Evolutionary conservation across 768 basidiomycete species (phyloP).

Genomic region (Mycena metata): DNA sequence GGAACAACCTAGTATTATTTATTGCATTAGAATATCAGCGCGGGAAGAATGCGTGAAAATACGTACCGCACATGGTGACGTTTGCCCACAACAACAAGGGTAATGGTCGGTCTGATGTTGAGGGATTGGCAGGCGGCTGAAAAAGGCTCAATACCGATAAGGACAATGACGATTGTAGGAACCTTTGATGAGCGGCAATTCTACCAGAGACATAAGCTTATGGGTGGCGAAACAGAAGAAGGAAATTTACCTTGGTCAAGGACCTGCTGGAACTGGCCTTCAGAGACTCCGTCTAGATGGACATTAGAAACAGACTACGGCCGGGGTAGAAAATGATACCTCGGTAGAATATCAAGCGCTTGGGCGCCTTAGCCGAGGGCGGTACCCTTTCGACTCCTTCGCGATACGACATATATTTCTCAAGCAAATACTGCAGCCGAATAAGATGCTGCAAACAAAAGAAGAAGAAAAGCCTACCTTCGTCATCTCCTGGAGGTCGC

Average conservation of each 20-base stretch:
- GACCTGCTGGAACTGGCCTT: conserved; percentile 67
- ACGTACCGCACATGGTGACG: conserved; percentile 73
- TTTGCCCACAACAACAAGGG: conserved; percentile 85
- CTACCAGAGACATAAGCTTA: conserved; percentile 50
- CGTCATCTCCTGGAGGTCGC: conserved; percentile 77
- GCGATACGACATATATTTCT: conserved; percentile 71
- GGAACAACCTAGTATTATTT: conserved; percentile 59
- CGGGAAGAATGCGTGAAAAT: neutral
- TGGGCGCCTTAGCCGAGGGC: conserved; percentile 59
- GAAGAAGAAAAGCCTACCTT: conserved; percentile 56
- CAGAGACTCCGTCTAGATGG: conserved; percentile 66
- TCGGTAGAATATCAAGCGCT: conserved; percentile 82
- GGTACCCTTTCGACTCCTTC: conserved; percentile 63
- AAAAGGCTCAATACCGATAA: conserved; percentile 39
- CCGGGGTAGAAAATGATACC: conserved; percentile 53
- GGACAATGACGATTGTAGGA: conserved; percentile 40
- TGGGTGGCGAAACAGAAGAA: neutral
- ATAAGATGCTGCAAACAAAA: conserved; percentile 58
- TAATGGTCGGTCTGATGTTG: conserved; percentile 74
- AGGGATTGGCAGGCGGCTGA: conserved; percentile 74
- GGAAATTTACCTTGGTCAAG: conserved; percentile 63
- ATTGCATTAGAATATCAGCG: neutral
- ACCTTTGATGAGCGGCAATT: conserved; percentile 75
- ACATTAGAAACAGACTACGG: conserved; percentile 14
- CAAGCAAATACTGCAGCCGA: conserved; percentile 68